A percentile compares a stretch with the other conserved stretches of the same genome.
Evolutionary conservation across 2,329 filamentous ascomycete genomes (phyloP).

Genomic region (Juglanconis oblonga): DNA sequence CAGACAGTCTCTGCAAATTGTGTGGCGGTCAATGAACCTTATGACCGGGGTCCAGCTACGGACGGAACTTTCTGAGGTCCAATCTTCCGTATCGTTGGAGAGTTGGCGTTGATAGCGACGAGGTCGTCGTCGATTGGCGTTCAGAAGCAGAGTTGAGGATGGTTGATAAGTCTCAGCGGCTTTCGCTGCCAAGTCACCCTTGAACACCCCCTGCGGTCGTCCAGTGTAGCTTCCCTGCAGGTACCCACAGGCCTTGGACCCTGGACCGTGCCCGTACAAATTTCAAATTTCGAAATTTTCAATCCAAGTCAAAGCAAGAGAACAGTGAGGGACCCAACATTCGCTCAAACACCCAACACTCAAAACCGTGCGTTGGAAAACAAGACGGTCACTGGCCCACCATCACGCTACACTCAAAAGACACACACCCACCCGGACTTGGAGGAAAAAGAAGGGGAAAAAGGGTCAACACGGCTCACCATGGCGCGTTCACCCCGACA

Average conservation of each 20-base stretch:
- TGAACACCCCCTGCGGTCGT: background rate
- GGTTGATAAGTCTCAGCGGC: background rate
- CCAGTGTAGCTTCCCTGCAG: background rate
- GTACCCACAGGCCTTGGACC: background rate
- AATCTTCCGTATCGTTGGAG: no score
- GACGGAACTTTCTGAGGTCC: no score
- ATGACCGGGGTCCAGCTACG: no score
- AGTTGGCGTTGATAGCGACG: no score
- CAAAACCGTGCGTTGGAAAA: background rate
- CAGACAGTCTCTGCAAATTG: no score
- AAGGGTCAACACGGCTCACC: background rate
- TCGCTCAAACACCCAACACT: background rate
- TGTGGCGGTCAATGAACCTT: no score
- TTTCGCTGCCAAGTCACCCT: background rate
- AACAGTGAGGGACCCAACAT: background rate
- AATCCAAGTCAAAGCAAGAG: background rate
- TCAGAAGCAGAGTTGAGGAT: no score
- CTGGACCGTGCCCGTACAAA: constrained; percentile 14
- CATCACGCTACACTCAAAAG: background rate
- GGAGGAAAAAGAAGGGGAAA: background rate
- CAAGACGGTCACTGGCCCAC: background rate
- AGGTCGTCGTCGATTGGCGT: no score
- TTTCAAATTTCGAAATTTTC: constrained; percentile 13
- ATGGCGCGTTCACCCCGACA: background rate
- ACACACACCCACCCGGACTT: background rate